Percentiles rank a stretch among this genome's conserved stretches.
Conservation (phyloP, 148 eudicot genomes). For the Persicaria tinctoria region DNA sequence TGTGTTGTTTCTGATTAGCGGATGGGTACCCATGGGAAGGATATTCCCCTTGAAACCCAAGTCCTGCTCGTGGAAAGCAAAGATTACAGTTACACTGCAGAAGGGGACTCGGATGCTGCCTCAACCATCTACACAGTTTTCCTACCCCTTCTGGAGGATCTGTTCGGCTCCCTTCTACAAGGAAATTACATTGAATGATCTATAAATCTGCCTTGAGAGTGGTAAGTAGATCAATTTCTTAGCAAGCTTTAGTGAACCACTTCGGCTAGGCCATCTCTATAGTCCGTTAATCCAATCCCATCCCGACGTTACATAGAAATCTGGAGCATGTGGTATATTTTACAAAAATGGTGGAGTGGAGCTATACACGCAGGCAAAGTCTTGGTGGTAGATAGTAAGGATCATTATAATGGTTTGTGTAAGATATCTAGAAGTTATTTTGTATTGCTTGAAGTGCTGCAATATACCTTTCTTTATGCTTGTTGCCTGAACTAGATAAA, state of each 20-base stretch:
- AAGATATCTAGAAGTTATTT: too few relatives aligned
- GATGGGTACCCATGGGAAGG: conserved; percentile 79
- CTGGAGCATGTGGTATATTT: conserved; percentile 18
- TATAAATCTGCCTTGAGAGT: conserved; percentile 95
- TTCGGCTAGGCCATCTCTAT: conserved; percentile 11
- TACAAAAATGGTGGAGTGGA: conserved; percentile 17
- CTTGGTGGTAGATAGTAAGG: too few relatives aligned
- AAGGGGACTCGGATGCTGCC: conserved; percentile 42
- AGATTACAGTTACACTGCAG: conserved; percentile 21
- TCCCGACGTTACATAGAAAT: conserved; percentile 14
- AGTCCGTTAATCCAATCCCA: conserved; percentile 19
- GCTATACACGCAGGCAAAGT: conserved; percentile 17
- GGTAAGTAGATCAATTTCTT: conserved; percentile 49
- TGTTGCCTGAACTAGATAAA: too few relatives aligned
- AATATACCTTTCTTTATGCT: too few relatives aligned
- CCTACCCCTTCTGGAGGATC: conserved; percentile 89
- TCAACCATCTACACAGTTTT: conserved; percentile 74
- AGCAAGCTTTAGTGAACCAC: not conserved
- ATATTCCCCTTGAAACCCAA: conserved; percentile 87
- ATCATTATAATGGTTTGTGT: too few relatives aligned
- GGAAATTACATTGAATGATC: conserved; percentile 70
- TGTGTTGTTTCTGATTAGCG: conserved; percentile 93
- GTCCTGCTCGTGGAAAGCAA: conserved; percentile 85
- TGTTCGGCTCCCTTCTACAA: conserved; percentile 87
- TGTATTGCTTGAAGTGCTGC: too few relatives aligned